Evolutionary conservation across 1,139 yeast genomes (phyloP).

Genomic region (Sugiyamaella pinicola): DNA sequence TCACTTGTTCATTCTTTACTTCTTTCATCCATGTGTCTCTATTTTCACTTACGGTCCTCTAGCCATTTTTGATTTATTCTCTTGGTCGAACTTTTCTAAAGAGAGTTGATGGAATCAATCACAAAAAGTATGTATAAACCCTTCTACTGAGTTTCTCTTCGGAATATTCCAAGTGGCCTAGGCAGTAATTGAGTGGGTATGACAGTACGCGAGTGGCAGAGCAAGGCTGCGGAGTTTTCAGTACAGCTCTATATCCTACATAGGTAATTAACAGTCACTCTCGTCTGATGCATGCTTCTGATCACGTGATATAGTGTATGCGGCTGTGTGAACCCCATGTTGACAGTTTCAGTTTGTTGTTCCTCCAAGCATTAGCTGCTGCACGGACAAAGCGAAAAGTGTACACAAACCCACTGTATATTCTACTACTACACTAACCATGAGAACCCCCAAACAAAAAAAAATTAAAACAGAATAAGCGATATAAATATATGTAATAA

Average conservation of each 20-base stretch:
- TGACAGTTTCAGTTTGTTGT: too few relatives aligned
- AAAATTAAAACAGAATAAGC: background rate
- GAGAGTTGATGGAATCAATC: conserved; percentile 20
- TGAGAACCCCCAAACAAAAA: background rate
- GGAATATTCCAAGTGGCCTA: conserved; percentile 16
- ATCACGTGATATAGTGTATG: background rate
- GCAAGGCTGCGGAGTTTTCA: background rate
- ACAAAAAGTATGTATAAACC: conserved; percentile 17
- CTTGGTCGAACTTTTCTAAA: conserved; percentile 17
- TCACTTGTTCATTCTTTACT: background rate
- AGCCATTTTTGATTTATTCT: conserved; percentile 64
- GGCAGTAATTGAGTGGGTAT: conserved; percentile 5
- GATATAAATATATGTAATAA: background rate
- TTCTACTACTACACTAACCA: background rate
- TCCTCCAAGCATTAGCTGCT: background rate
- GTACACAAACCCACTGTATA: background rate
- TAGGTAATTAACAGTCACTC: conserved; percentile 12
- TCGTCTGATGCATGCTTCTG: background rate
- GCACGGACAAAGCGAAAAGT: too few relatives aligned
- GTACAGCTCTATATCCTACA: conserved; percentile 7
- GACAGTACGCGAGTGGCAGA: background rate
- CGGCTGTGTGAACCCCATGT: background rate
- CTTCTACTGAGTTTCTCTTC: conserved; percentile 13
- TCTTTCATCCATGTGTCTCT: background rate
- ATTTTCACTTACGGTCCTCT: conserved; percentile 81